phyloP scores from a whole-genome alignment of 73 alveolate genomes.

The Paramecium sonneborni region DNA sequence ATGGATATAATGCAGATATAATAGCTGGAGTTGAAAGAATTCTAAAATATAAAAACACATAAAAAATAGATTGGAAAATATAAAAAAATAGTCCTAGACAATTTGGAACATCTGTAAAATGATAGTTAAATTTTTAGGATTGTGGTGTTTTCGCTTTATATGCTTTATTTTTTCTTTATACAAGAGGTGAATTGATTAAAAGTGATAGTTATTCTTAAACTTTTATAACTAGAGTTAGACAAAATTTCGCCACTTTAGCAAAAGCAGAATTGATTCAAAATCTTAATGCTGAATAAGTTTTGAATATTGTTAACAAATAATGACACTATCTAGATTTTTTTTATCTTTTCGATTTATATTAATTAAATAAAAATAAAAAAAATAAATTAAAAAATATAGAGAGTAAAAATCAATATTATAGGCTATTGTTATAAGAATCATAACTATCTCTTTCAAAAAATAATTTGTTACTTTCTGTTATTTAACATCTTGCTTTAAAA shows the following conservation, averaged over 20 bases:
- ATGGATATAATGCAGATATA: not conserved
- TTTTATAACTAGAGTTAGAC: not conserved
- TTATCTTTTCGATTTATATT: no score
- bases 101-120: not conserved
- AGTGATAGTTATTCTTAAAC: not conserved
- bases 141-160: not conserved
- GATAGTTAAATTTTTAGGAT: not conserved
- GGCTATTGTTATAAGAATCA: not conserved
- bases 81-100: not conserved
- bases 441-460: not conserved
- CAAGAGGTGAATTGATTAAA: not conserved
- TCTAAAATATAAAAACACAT: not conserved
- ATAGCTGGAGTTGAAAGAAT: not conserved
- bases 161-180: not conserved
- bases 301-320: not conserved
- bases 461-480: conserved; percentile 8
- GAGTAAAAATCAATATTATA: not conserved
- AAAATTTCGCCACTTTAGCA: not conserved
- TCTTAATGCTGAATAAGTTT: not conserved
- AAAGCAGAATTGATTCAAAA: not conserved
- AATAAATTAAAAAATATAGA: not conserved
- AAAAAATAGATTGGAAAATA: not conserved
- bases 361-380: not conserved
- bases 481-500: not conserved
- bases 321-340: not conserved